phyloP scores from a whole-genome alignment of 2,329 filamentous ascomycete genomes.

The Colletotrichum tabaci region DNA sequence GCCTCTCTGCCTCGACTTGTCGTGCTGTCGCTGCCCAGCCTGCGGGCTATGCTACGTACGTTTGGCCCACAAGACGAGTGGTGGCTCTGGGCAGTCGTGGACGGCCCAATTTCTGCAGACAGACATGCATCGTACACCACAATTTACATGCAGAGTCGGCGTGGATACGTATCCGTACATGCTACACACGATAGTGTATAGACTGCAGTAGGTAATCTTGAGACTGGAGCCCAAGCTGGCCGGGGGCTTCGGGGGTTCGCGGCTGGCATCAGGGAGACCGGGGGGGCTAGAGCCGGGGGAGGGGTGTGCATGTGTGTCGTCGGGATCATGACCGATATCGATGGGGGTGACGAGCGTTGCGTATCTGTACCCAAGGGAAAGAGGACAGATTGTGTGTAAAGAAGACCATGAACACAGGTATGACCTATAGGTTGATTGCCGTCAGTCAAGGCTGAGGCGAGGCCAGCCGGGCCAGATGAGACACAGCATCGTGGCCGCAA shows the following conservation, averaged over 20 bases:
- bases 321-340: constrained; percentile 7
- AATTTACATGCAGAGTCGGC: constrained; percentile 7
- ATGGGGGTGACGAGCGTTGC: not conserved
- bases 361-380: constrained; percentile 15
- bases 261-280: constrained; percentile 14
- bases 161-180: constrained; percentile 8
- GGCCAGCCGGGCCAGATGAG: constrained; percentile 8
- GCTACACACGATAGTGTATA: constrained; percentile 18
- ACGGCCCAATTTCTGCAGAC: constrained; percentile 25
- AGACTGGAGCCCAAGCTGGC: constrained; percentile 15
- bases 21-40: constrained; percentile 2
- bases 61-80: not conserved
- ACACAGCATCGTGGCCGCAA: constrained; percentile 26
- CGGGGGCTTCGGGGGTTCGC: not conserved
- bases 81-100: not conserved
- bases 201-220: constrained; percentile 25
- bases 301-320: not conserved
- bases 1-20: constrained; percentile 8
- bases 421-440: no score
- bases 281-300: constrained; percentile 1
- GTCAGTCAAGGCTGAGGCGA: not conserved
- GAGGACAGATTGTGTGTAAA: not conserved
- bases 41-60: constrained; percentile 19
- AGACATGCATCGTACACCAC: constrained; percentile 3
- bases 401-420: no score